Conservation (phyloP, 208 protist genomes). For the Trichomonas gallinae region DNA sequence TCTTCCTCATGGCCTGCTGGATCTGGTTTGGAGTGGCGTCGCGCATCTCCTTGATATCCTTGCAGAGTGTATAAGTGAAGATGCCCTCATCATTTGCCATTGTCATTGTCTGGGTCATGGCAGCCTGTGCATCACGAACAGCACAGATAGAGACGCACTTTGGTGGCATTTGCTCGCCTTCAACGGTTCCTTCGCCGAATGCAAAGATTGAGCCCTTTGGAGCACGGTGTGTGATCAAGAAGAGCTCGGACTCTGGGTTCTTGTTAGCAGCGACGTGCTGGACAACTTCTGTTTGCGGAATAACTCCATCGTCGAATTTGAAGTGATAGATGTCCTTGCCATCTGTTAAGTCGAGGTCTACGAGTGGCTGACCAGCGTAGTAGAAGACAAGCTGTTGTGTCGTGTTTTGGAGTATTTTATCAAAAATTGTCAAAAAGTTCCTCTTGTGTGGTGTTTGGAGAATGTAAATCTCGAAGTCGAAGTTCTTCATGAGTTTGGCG, state of each 20-base stretch:
- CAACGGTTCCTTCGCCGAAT: not conserved
- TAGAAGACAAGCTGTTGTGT: not conserved
- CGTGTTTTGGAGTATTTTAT: not conserved
- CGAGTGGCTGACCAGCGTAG: not conserved
- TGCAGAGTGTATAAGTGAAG: not conserved
- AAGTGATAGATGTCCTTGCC: not conserved
- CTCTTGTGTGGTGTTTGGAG: not conserved
- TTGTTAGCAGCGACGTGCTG: not conserved
- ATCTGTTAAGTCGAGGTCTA: not conserved
- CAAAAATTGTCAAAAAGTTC: not conserved
- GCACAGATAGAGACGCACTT: not conserved
- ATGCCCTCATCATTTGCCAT: not conserved
- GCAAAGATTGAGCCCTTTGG: not conserved
- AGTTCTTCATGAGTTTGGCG: not conserved
- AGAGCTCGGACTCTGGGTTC: not conserved
- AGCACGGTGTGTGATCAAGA: not conserved
- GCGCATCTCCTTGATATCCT: not conserved
- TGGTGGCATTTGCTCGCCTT: not conserved
- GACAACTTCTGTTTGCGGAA: not conserved
- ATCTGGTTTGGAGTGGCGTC: not conserved
- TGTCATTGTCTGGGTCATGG: not conserved
- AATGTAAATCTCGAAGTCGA: not conserved
- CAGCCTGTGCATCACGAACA: not conserved
- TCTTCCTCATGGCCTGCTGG: not conserved
- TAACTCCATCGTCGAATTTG: not conserved